Conservation (phyloP, 2,329 filamentous ascomycete species). For the Phaeophleospora eucalypticola region DNA sequence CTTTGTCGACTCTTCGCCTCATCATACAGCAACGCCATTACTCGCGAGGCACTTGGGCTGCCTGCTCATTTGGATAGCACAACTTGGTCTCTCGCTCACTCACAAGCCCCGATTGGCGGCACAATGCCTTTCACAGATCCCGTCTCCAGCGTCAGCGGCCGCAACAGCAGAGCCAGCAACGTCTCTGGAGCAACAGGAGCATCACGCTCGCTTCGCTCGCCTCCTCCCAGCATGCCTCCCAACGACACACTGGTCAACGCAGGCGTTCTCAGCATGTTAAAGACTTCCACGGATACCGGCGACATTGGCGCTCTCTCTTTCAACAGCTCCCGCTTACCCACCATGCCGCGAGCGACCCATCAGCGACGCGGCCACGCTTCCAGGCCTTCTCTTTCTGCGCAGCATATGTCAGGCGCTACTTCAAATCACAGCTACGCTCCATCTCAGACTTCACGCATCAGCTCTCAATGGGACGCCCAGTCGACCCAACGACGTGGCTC, state of each 20-base stretch:
- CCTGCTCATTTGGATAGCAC: constrained; percentile 30
- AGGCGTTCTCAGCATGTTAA: constrained; percentile 48
- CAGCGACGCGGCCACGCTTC: constrained; percentile 34
- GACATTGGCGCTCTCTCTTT: constrained; percentile 41
- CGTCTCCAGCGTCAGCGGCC: constrained; percentile 44
- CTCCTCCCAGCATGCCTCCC: constrained; percentile 28
- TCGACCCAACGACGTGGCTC: constrained; percentile 39
- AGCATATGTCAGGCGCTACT: constrained; percentile 24
- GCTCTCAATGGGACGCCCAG: constrained; percentile 38
- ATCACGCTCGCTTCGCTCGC: constrained; percentile 27
- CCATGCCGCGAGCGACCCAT: constrained; percentile 34
- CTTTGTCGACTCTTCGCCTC: constrained; percentile 8
- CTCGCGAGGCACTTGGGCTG: constrained; percentile 21
- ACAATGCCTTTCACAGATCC: constrained; percentile 44
- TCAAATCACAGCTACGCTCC: constrained; percentile 33
- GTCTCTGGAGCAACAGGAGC: constrained; percentile 37
- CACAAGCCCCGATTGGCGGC: constrained; percentile 29
- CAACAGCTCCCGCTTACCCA: constrained; percentile 36
- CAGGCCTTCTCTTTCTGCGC: constrained; percentile 35
- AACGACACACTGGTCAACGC: constrained; percentile 34
- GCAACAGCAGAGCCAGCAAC: constrained; percentile 46
- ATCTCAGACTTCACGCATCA: constrained; percentile 41
- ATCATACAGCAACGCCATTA: constrained; percentile 19
- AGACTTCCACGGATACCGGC: constrained; percentile 47
- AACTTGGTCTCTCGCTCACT: constrained; percentile 24